Evolutionary conservation across 495 filamentous ascomycete species (phyloP), one percentile per base, ranked within the genome.

Genomic region (Astrothelium macrocarpum): DNA sequence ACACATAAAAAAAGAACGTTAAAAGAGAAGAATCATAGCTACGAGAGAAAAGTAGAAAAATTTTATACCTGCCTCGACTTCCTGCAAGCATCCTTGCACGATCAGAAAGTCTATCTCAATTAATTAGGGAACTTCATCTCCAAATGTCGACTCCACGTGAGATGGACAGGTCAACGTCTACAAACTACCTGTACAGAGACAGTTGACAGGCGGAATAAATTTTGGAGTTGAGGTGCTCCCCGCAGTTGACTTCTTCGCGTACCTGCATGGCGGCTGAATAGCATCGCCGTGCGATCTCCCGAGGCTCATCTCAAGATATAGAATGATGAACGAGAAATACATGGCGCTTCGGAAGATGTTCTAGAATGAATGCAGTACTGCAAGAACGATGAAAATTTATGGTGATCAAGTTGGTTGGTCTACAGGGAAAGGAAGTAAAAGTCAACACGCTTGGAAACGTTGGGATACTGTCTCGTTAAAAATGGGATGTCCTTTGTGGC

Each of bases 221-320:
- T 56, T 56, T 56, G 4, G 5, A 29, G 11, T 56, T 56, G 23
- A 29, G 7, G 26, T 26, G 2, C 49, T 29, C 49, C 49, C 49
- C 49, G 49, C 49, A 56, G 26, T 29, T 11, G 20, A 29, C 49
- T 56, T 29, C 25, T 56, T 56, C 16, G 49, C 49, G 49, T 56
- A n/a, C 49, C 49, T 56, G 49, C 49, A 56, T 56, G 49, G 49
- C 49, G 49, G 49, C 49, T 56, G 49, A 56, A 56, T 56, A 25
- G 12, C 49, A 56, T 16, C 25, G 49, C 49, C 49, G 49, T 16
- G 29, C 2, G 23, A 28, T 56, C 49, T 10, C 49, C 49, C 49
- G 49, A 56, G 49, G 49, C 49, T 29, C 49, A 56, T 5, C 20
- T n/a, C n/a, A n/a, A n/a, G n/a, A n/a, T n/a, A n/a, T n/a, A n/a